These are phyloP conservation scores for Spathaspora hagerdaliae DNA, from an alignment of 805 yeast genomes.

Conservation along the genomic window DNA sequence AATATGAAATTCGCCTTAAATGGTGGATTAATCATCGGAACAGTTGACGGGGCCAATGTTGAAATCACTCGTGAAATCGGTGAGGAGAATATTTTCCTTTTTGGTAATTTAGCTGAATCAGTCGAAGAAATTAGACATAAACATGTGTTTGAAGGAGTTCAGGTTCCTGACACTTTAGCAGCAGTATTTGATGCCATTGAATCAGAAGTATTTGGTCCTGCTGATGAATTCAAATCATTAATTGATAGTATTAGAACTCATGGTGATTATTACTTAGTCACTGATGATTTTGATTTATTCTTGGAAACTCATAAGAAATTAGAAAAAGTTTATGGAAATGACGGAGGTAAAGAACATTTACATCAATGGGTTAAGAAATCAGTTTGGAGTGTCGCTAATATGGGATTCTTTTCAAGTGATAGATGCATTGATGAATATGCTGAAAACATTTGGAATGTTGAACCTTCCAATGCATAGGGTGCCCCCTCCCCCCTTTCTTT, in stretches of 20 bases:
- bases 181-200: slow-evolving; percentile 66
- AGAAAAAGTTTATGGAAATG: slow-evolving; percentile 61
- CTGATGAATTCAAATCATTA: slow-evolving; percentile 61
- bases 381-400: slow-evolving; percentile 78
- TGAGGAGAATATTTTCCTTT: slow-evolving; percentile 86
- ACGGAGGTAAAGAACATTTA: slow-evolving; percentile 50
- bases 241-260: slow-evolving; percentile 66
- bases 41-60: slow-evolving; percentile 96
- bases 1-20: slow-evolving; percentile 93
- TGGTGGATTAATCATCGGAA: slow-evolving; percentile 92
- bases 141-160: slow-evolving; percentile 59
- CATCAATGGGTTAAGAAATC: slow-evolving; percentile 71
- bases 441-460: slow-evolving; percentile 88
- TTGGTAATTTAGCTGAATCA: slow-evolving; percentile 86
- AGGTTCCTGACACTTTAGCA: slow-evolving; percentile 55
- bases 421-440: slow-evolving; percentile 91
- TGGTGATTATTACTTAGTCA: slow-evolving; percentile 83
- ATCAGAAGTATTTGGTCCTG: slow-evolving; percentile 67
- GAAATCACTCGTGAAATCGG: slow-evolving; percentile 93
- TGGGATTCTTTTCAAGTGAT: slow-evolving; percentile 91
- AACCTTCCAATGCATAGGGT: slow-evolving; percentile 44
- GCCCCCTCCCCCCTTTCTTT: neutral
- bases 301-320: slow-evolving; percentile 75
- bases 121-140: slow-evolving; percentile 81
- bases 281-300: slow-evolving; percentile 86